Conservation (phyloP, 2,329 filamentous ascomycete species). For the Xylogone sp. region DNA sequence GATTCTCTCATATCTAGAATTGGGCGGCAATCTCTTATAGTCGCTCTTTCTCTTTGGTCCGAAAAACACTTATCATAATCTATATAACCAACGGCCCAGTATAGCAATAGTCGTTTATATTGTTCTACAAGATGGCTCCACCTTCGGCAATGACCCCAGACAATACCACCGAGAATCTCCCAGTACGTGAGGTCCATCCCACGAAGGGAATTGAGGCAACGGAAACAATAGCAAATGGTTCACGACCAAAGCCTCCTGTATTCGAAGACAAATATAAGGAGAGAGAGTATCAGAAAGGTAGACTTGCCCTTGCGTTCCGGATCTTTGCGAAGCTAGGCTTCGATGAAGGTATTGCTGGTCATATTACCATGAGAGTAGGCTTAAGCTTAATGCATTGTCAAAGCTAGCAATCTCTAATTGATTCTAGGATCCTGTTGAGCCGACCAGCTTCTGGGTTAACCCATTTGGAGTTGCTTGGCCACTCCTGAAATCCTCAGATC, state of each 20-base stretch:
- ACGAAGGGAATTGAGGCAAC: background rate
- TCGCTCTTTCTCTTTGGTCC: too few species aligned
- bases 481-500: conserved; percentile 56
- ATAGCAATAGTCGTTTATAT: too few species aligned
- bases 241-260: conserved; percentile 7
- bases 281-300: conserved; percentile 34
- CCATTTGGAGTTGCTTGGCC: conserved; percentile 31
- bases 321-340: conserved; percentile 44
- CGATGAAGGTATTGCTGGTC: conserved; percentile 42
- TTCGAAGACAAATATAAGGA: conserved; percentile 30
- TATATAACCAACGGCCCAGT: too few species aligned
- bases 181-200: background rate
- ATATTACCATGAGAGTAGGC: conserved; percentile 36
- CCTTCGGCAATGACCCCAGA: background rate
- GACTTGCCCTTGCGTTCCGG: conserved; percentile 44
- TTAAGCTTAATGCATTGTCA: background rate
- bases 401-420: too few species aligned
- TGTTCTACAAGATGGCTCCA: background rate
- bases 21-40: too few species aligned
- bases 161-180: background rate
- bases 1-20: too few species aligned
- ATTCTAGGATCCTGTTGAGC: conserved; percentile 28
- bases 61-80: too few species aligned
- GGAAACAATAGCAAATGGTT: background rate
- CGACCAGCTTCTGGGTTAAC: conserved; percentile 30